Percentiles rank a stretch among this genome's conserved stretches.
Evolutionary conservation across 2,329 filamentous ascomycete genomes (phyloP).

Genomic region (Hawksworthiomyces lignivorus): DNA sequence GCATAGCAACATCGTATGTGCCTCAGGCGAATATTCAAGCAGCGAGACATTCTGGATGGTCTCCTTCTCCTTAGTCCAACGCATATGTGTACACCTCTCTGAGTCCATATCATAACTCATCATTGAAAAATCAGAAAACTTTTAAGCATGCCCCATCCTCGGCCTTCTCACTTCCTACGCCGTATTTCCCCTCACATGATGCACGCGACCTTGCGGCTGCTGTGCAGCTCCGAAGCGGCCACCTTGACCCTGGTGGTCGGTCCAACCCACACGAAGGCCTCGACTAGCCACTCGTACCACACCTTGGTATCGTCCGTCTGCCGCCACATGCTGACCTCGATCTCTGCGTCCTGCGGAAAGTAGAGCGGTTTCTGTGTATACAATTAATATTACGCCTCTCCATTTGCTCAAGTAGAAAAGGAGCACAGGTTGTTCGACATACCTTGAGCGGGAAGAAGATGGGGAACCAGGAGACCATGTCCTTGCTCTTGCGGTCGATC

Average conservation of each 20-base stretch:
- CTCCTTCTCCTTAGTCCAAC: too few relatives aligned
- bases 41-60: too few relatives aligned
- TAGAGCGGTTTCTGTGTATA: conserved; percentile 77
- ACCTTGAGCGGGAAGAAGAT: conserved; percentile 97
- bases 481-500: conserved; percentile 86
- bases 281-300: conserved; percentile 98
- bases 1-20: too few relatives aligned
- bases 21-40: too few relatives aligned
- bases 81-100: too few relatives aligned
- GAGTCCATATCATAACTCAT: neutral
- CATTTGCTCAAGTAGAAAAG: too few relatives aligned
- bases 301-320: conserved; percentile 93
- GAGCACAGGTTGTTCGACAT: conserved; percentile 23
- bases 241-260: conserved; percentile 57
- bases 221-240: conserved; percentile 58
- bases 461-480: conserved; percentile 99
- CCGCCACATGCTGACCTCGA: conserved; percentile 91
- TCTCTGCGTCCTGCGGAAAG: conserved; percentile 73
- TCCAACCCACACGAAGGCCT: conserved; percentile 64
- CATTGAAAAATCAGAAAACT: neutral
- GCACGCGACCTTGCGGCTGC: conserved; percentile 61
- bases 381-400: too few relatives aligned
- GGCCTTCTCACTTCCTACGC: neutral
- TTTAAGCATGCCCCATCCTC: neutral
- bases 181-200: conserved; percentile 50